Evolutionary conservation across 192 early-diverging fungal species (phyloP).

Genomic region (Linnemannia hyalina): DNA sequence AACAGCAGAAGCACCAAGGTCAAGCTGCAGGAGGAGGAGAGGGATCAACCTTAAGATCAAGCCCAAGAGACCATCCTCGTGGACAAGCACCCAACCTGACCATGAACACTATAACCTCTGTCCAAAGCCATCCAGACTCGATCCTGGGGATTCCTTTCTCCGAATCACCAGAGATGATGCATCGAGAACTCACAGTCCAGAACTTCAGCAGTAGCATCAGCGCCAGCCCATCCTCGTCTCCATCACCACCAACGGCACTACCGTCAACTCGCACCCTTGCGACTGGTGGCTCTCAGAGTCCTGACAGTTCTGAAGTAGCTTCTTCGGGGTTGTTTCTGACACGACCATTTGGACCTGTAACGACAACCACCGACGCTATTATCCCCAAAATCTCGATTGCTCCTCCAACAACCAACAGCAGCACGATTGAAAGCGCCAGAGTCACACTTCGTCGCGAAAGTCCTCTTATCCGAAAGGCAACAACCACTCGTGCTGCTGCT

Average conservation of each 20-base stretch:
- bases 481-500: background rate
- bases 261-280: background rate
- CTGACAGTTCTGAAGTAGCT: background rate
- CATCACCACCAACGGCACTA: background rate
- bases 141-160: conserved; percentile 42
- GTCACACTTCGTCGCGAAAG: background rate
- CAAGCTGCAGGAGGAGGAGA: background rate
- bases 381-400: conserved; percentile 24
- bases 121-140: conserved; percentile 36
- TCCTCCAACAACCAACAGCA: conserved; percentile 11
- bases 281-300: background rate
- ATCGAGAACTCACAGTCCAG: background rate
- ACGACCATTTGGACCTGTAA: background rate
- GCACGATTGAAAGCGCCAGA: background rate
- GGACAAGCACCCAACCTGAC: conserved; percentile 12
- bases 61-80: background rate
- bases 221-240: background rate
- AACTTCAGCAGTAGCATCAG: background rate
- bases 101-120: conserved; percentile 15
- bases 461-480: background rate
- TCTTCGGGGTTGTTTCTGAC: background rate
- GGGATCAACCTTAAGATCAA: background rate
- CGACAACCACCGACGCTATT: background rate
- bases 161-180: conserved; percentile 50
- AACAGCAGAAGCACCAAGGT: background rate